Evolutionary conservation across 1,284 basidiomycete species (phyloP).

Genomic region (Butyriboletus appendiculatus): DNA sequence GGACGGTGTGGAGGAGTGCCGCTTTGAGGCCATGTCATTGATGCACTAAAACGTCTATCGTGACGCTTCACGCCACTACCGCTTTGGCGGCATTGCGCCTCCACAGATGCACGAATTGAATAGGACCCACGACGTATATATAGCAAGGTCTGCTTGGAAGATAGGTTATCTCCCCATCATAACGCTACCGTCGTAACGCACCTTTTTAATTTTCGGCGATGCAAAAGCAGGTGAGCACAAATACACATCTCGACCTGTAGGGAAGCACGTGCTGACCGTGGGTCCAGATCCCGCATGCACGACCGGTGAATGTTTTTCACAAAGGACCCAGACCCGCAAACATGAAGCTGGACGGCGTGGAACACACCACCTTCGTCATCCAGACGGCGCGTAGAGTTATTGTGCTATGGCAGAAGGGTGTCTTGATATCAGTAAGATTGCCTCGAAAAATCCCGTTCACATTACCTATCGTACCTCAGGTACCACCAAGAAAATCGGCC

Average conservation of each 20-base stretch:
- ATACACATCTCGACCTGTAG: conserved; percentile 17
- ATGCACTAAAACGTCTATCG: conserved; percentile 18
- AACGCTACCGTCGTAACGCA: conserved; percentile 19
- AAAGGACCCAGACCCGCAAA: conserved; percentile 1
- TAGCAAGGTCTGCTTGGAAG: conserved; percentile 5
- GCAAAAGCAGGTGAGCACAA: conserved; percentile 20
- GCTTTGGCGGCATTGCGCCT: conserved; percentile 20
- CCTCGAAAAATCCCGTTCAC: background rate
- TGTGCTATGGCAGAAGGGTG: conserved; percentile 21
- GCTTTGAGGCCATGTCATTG: conserved; percentile 24
- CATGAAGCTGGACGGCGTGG: conserved; percentile 4
- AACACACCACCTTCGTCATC: conserved; percentile 23
- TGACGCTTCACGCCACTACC: conserved; percentile 12
- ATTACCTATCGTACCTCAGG: conserved; percentile 20
- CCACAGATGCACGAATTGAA: conserved; percentile 8
- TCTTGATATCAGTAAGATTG: conserved; percentile 24
- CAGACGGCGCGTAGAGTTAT: conserved; percentile 25
- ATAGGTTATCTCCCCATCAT: conserved; percentile 12
- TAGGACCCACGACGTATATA: conserved; percentile 16
- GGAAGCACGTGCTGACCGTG: conserved; percentile 27
- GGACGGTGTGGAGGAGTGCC: conserved; percentile 17
- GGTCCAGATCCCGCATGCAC: conserved; percentile 18
- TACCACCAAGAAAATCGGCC: conserved; percentile 22
- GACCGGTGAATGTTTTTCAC: conserved; percentile 14
- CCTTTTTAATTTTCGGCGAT: conserved; percentile 30